Percentiles rank a stretch among this genome's conserved stretches.
phyloP scores from a whole-genome alignment of 1,284 basidiomycete genomes.

The Apiotrichum sp. region DNA sequence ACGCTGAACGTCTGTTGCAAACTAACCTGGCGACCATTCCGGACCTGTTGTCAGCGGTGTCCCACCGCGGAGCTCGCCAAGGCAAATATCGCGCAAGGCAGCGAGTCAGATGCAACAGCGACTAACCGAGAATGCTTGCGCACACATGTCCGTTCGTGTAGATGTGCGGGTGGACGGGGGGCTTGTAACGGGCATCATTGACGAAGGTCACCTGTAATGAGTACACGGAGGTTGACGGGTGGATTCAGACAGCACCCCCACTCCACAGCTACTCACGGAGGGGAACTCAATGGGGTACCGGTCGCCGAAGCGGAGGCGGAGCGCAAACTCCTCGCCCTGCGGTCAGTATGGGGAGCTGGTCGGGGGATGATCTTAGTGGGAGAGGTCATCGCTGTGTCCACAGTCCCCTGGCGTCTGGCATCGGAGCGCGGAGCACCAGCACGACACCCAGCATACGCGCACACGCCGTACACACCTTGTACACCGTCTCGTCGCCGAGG shows the following conservation, averaged over 20 bases:
- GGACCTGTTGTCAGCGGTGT: constrained; percentile 20
- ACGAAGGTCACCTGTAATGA: constrained; percentile 43
- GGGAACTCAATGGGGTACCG: constrained; percentile 47
- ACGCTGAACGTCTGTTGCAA: no score
- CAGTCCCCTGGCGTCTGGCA: no score
- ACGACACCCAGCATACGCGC: no score
- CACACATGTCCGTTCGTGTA: constrained; percentile 49
- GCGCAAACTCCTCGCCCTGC: constrained; percentile 41
- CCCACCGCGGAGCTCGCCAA: no score
- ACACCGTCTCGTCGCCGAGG: constrained; percentile 43
- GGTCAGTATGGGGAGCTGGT: not conserved
- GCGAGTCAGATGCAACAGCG: no score
- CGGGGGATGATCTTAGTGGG: no score
- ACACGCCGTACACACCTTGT: constrained; percentile 19
- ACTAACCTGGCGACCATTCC: constrained; percentile 43
- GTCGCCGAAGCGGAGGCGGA: constrained; percentile 37
- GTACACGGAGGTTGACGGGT: not conserved
- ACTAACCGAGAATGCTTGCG: constrained; percentile 39
- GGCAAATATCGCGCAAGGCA: no score
- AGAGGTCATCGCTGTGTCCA: no score
- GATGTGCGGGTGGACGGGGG: constrained; percentile 46
- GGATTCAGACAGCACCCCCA: no score
- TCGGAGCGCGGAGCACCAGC: no score
- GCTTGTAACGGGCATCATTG: constrained; percentile 27
- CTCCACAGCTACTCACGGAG: constrained; percentile 22